Evolutionary conservation across 2,329 filamentous ascomycete species (phyloP), one percentile per base, ranked within the genome.

Genomic region (Alternaria atra): DNA sequence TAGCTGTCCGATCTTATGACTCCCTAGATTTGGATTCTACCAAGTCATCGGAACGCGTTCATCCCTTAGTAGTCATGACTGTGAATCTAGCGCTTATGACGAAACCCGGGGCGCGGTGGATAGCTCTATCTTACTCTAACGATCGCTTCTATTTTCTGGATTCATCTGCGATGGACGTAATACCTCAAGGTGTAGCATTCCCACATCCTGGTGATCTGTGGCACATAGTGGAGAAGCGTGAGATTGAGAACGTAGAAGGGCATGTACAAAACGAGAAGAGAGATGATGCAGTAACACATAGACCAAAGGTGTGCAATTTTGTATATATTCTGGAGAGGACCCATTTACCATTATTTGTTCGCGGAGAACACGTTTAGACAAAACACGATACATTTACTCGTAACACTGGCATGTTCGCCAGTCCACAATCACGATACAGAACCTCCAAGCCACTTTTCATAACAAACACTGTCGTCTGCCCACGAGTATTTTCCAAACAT

Each of bases 301-400:
- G 71, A 42, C 78, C 79, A 15, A 75, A 73, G 56, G 64, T 80
- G 5, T 62, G 69, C 35, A 76, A 81, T 58, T 80, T 75, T 74
- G 60, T 81, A 1, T 81, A 81, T 63, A 69, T 81, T 1, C 58
- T 81, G 34, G 71, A 73, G 43, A 64, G 79, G 50, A 81, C 79
- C 30, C 64, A 76, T n/a, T 61, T 69, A 3, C 61, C 67, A n/a
- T 51, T 75, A 3, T 65, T 61, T 46, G 17, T 67, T 29, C 51
- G 63, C 25, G 61, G 65, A 43, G 60, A 51, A 25, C 60, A 64
- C 29, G 39, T 64, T 20, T 65, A 55, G 2, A 5, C 46, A 50
- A 23, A 10, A 17, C 25, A 29, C 43, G 25, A 34, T 5, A 5
- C 13, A 10, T 48, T 48, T 25, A 10, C 0, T 48, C 20, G 2